These are phyloP conservation scores for Xylaria bambusicola DNA, from an alignment of 495 filamentous ascomycete genomes.

Conservation along the genomic window DNA sequence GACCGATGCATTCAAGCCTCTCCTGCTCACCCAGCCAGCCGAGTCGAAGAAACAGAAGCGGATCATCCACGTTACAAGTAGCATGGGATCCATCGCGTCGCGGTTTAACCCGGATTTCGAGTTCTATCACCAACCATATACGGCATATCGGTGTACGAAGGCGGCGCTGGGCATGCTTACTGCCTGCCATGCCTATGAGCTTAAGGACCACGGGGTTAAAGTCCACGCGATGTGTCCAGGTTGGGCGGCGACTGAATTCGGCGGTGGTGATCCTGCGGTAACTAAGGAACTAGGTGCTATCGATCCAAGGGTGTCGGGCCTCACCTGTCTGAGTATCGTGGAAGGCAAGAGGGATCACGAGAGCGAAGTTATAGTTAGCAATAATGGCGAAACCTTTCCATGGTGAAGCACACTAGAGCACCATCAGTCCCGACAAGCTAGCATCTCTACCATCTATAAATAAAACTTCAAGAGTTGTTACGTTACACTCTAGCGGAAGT, in stretches of 20 bases:
- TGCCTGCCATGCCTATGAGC: conserved; percentile 13
- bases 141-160: conserved; percentile 11
- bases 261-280: not conserved
- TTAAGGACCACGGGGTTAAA: conserved; percentile 1
- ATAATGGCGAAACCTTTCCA: conserved; percentile 6
- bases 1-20: conserved; percentile 4
- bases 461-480: too few relatives aligned
- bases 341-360: conserved; percentile 13
- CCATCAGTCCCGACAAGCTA: too few relatives aligned
- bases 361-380: not conserved
- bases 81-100: conserved; percentile 2
- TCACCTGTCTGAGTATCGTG: not conserved
- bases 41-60: conserved; percentile 1
- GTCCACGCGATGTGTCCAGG: conserved; percentile 8
- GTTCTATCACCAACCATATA: not conserved
- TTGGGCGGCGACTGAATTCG: conserved; percentile 6
- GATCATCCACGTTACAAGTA: conserved; percentile 6
- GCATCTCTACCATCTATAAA: too few relatives aligned
- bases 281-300: not conserved
- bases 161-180: conserved; percentile 12
- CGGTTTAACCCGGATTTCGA: not conserved
- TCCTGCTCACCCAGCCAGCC: conserved; percentile 2
- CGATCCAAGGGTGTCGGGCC: conserved; percentile 3
- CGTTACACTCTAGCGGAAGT: too few relatives aligned
- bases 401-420: not conserved